Base-by-base conservation (phyloP, 441 rosid genomes). In the Kokia cookei region DNA sequence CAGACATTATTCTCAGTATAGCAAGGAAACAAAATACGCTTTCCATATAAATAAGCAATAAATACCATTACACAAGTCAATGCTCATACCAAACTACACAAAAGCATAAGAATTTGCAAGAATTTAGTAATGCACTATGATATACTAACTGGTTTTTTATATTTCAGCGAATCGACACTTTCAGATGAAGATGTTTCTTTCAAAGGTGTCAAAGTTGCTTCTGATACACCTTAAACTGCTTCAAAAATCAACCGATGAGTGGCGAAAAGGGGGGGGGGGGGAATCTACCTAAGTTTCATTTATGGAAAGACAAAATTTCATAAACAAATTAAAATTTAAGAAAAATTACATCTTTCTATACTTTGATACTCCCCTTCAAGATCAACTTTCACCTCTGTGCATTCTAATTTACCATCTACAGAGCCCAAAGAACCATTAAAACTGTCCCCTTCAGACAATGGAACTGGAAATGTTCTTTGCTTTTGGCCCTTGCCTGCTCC, bases 131-230 rank as follows among this genome's bases (percentile, higher is more conserved):
- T 35, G 63, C 22, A 71, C 48, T 13, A 55, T 50, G 60, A 35
- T 74, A 43, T 37, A 85, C 93, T 83, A 58, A 91, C 97, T 73
- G 73, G 82, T 77, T 88, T 94, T 75, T 71, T 90, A 81, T 80
- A 79, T 78, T 86, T 88, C 81, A 67, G 81, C 2, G 76, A 78
- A 75, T 86, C 87, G 29, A 66, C 37, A 67, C 84, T 87, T 76
- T 86, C 88, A 10, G 86, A 60, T 14, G 84, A 78, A n/a, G 84
- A 81, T 43, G 64, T 71, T 75, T 82, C 97, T 74, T 83, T 85
- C 69, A 70, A 65, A 78, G 60, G 66, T 4, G 81, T 66, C 72
- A 76, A 77, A 55, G 82, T 89, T 32, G 72, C 60, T 61, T 71
- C 76, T 51, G 83, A 76, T 79, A 79, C 79, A 77, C 85, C 84